Percentiles rank a stretch among this genome's conserved stretches.
These are phyloP conservation scores for Talinum fruticosum DNA, from an alignment of 148 eudicot genomes.

Conservation along the genomic window DNA sequence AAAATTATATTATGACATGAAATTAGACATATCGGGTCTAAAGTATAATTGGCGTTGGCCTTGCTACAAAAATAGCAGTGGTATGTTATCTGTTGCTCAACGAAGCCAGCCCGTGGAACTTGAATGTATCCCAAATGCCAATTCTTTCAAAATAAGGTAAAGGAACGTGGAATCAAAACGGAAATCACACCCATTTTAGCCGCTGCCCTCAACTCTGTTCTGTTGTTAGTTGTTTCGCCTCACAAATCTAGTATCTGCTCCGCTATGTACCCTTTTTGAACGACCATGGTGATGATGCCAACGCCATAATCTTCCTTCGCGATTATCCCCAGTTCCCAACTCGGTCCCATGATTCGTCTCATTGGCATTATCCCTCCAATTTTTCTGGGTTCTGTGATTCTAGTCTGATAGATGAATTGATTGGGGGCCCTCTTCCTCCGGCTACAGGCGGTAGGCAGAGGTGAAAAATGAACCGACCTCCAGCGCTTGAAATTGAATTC, in stretches of 20 bases:
- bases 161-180: no score
- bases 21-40: no score
- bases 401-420: neutral
- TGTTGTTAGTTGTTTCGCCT: neutral
- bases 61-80: no score
- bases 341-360: neutral
- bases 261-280: neutral
- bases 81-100: no score
- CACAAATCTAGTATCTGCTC: neutral
- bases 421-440: neutral
- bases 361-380: neutral
- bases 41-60: no score
- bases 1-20: no score
- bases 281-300: neutral
- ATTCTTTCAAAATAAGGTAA: no score
- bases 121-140: no score
- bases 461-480: slow-evolving; percentile 12
- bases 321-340: neutral
- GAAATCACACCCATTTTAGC: no score
- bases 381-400: neutral
- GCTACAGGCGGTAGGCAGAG: neutral
- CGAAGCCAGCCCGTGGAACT: no score
- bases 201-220: no score
- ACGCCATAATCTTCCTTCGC: neutral
- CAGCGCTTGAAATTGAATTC: slow-evolving; percentile 23